A percentile compares a stretch with the other conserved stretches of the same genome.
Evolutionary conservation across 352 stramenopile genomes (phyloP).

Genomic region (Globisporangium spiculum): DNA sequence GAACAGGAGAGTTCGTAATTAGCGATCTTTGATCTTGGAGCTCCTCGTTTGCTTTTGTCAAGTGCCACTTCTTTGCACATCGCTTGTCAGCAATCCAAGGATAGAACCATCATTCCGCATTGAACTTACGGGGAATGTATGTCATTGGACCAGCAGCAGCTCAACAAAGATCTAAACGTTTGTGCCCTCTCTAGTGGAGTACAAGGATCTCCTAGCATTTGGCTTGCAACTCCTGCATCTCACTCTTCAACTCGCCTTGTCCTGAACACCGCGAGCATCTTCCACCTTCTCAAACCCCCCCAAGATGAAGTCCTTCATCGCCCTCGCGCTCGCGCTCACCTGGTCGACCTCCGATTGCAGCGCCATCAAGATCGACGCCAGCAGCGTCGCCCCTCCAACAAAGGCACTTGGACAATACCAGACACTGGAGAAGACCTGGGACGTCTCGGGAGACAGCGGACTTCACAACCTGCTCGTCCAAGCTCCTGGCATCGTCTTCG

Average conservation of each 20-base stretch:
- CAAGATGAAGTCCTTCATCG: not conserved
- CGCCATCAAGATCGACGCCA: not conserved
- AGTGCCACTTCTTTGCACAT: not conserved
- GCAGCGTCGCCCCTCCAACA: not conserved
- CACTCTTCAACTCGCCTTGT: not conserved
- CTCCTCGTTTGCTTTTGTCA: not conserved
- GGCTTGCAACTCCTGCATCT: not conserved
- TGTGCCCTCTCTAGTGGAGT: not conserved
- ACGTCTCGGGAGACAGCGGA: not conserved
- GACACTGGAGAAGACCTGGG: slow-evolving; percentile 7
- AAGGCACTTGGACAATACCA: not conserved
- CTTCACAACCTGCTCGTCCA: slow-evolving; percentile 4
- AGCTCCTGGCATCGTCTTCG: not conserved
- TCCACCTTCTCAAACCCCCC: not conserved
- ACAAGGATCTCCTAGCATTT: no score
- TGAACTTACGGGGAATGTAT: not conserved
- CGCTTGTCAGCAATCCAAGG: not conserved
- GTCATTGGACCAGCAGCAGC: not conserved
- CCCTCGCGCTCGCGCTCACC: not conserved
- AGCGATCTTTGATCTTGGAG: no score
- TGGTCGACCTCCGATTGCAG: not conserved
- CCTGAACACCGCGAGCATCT: not conserved
- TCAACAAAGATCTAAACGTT: not conserved
- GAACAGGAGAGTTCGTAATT: no score
- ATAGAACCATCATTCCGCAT: not conserved